Base-by-base conservation (phyloP, 164 flowering plant species). In the Protea cynaroides region DNA sequence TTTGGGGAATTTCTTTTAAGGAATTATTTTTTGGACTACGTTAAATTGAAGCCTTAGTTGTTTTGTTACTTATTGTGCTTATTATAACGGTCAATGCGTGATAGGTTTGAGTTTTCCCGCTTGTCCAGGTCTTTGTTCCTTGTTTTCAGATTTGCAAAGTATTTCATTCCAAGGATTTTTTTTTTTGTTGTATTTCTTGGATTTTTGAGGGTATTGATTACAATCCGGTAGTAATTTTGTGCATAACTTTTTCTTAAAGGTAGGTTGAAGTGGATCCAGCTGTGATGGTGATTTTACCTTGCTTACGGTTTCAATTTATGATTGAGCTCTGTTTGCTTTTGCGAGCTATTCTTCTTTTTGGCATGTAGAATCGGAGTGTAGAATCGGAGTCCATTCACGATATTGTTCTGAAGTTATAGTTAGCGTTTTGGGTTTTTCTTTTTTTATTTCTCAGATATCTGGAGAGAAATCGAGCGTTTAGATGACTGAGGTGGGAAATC, bases 401-500 rank as follows among this genome's bases (percentile, higher is more conserved):
- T n/a, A 56, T 57, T 56, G 56, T 59, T 71, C 14, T 53, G 65
- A 43, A 47, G 50, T 43, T 38, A 9, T 57, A 17, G 25, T 54
- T 46, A 60, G 51, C 29, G 62, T 54, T 62, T 21, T 55, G 7
- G 61, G 52, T 8, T 10, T n/a, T 53, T 19, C 14, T 37, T 24
- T 61, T 56, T 67, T 53, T 25, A 25, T 52, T 34, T 58, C 38
- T 54, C 13, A 24, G n/a, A 66, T 73, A 67, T 74, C 68, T 65
- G 21, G 12, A 38, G 25, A 47, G 62, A 29, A 53, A 2, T 58
- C 37, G 1, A 47, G 52, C 40, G 22, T 61, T 50, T 56, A 65
- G 66, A 54, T 65, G 62, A 50, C 47, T 58, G 58, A 40, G 55
- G 63, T 67, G 59, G 71, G 59, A 55, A 59, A 69, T 74, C 68